Evolutionary conservation across 2,329 filamentous ascomycete genomes (phyloP).

Genomic region (Colletotrichum costaricense): DNA sequence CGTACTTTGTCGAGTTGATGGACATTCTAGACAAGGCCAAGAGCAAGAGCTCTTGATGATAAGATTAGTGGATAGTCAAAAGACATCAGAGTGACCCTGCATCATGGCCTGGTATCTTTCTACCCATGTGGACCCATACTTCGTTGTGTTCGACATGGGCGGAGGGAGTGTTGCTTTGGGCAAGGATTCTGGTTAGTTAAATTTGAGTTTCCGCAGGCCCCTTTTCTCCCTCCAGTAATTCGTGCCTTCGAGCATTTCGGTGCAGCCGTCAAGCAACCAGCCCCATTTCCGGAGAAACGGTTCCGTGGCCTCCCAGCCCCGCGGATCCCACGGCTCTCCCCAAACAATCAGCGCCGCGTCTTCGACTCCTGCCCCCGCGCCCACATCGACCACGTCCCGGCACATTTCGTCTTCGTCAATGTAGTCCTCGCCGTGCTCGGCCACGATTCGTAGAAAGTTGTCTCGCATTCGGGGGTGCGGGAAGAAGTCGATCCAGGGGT

Average conservation of each 20-base stretch:
- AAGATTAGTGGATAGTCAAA: neutral
- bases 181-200: constrained; percentile 4
- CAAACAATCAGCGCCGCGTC: constrained; percentile 44
- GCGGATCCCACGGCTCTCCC: constrained; percentile 57
- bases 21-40: constrained; percentile 37
- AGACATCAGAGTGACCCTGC: neutral
- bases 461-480: constrained; percentile 44
- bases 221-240: constrained; percentile 47
- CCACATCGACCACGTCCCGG: constrained; percentile 32
- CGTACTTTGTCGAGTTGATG: constrained; percentile 41
- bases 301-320: constrained; percentile 59
- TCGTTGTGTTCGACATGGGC: neutral
- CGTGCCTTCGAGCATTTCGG: constrained; percentile 49
- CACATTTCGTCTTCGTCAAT: constrained; percentile 34
- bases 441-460: constrained; percentile 39
- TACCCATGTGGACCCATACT: fast-evolving
- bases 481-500: constrained; percentile 48
- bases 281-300: constrained; percentile 59
- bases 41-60: neutral
- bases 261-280: constrained; percentile 50
- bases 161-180: neutral
- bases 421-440: constrained; percentile 19
- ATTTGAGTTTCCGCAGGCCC: constrained; percentile 20
- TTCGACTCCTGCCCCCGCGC: constrained; percentile 25
- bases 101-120: neutral